Base-by-base conservation (phyloP, 2,329 filamentous ascomycete genomes). In the Rutstroemia sp. region DNA sequence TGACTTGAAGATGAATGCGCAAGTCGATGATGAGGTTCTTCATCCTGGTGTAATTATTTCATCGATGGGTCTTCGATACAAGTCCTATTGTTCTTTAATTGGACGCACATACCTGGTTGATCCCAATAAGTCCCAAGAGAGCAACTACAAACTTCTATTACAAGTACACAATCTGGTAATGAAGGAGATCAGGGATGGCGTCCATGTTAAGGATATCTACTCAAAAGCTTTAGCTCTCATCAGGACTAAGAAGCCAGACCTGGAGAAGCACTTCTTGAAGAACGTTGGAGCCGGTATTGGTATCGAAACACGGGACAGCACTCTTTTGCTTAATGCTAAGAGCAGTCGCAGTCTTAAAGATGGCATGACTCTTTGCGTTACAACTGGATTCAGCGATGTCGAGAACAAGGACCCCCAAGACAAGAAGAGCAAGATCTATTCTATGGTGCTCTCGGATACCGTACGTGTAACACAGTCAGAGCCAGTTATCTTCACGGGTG, bases 81-180 rank as follows among this genome's bases (percentile, higher is more conserved):
- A 94, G 73, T 95, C 91, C 1, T 99, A 99, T 73, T 92, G 89
- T 69, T 95, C 92, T 2, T 83, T 91, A 58, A 90, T 99, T 64
- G 91, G 88, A 12, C 86, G 94, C 62, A 97, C 95, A 7, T 99
- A 96, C 71, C 80, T 99, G 59, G 92, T 99, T 48, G 95, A 97
- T 65, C 95, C 95, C 16, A 96, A 94, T 74, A 97, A 96, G 73
- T 84, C 88, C 0, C 94, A 99, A 70, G 94, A 97, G 73, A 87
- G 81, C 69, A 94, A 92, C 69, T 99, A 99, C 78, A 95, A 92
- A 67, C 82, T 96, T 16, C 79, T 99, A 4, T 77, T 89, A 54
- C 82, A 83, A 51, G 83, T 97, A 12, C 92, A 97, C 72, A 91
- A 91, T 63, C 75, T 88, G n/a, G 87, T 96, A 30, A 80, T 99